Base-by-base conservation (phyloP, 352 stramenopile genomes). In the Pythium aphanidermatum region DNA sequence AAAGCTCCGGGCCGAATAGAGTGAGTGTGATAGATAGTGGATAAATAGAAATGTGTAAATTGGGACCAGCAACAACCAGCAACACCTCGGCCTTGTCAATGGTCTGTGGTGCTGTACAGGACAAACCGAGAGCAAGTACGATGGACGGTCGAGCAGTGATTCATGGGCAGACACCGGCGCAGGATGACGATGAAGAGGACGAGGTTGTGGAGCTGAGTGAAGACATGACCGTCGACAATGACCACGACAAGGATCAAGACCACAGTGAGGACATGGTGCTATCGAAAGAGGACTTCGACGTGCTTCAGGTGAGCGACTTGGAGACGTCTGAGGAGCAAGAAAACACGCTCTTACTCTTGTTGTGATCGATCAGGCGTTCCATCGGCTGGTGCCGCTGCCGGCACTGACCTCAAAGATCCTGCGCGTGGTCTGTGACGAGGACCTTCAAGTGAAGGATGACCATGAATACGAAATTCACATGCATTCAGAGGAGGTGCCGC, bases 321-420 rank as follows among this genome's bases (percentile, higher is more conserved):
- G 14, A 27, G 8, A n/a, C 25, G 14, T 28, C 11, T 9, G 17
- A 32, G 11, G 14, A 6, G 25, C n/a, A 20, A 11, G 13, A 38
- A 4, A 35, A n/a, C n/a, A n/a, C n/a, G n/a, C n/a, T n/a, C n/a
- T n/a, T n/a, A n/a, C n/a, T n/a, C n/a, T n/a, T n/a, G n/a, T 9
- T 33, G 20, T 32, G 21, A n/a, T 2, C n/a, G 8, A 28, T 29
- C 34, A 70, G 57, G 49, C 53, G 14, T 70, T 84, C 30, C 72
- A 84, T 46, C 64, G 64, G 13, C 63, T 81, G 12, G 63, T 84
- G 27, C 67, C 72, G 4, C 39, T 84, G 29, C 72, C 72, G 5
- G 72, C 72, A 23, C 45, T 84, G 17, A 61, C 60, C 2, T 75
- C 72, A 2, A 65, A 65, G 17, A 79, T 82, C 39, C 11, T 84